A percentile compares a stretch with the other conserved stretches of the same genome.
Evolutionary conservation across 2,329 filamentous ascomycete species (phyloP).

Genomic region (Sporothrix pallida): DNA sequence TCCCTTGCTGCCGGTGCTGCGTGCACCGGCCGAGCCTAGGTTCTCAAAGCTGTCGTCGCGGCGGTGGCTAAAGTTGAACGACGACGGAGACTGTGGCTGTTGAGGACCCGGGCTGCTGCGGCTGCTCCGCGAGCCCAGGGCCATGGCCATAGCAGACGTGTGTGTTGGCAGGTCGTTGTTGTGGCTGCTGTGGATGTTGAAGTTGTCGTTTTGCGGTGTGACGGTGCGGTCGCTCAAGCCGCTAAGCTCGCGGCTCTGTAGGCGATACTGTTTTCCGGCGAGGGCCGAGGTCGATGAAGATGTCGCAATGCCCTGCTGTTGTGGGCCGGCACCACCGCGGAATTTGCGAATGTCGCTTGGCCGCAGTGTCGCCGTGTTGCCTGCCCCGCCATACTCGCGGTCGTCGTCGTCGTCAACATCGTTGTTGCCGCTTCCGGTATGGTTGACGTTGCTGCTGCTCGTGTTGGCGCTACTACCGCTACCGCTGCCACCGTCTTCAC

Average conservation of each 20-base stretch:
- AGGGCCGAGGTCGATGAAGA: neutral
- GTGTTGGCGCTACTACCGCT: conserved; percentile 20
- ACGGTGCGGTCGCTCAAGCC: conserved; percentile 36
- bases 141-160: conserved; percentile 5
- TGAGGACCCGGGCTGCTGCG: conserved; percentile 30
- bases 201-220: neutral
- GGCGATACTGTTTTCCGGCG: neutral
- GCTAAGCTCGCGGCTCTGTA: conserved; percentile 34
- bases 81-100: neutral
- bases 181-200: too few relatives aligned
- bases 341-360: conserved; percentile 51
- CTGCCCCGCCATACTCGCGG: conserved; percentile 42
- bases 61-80: neutral
- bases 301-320: neutral
- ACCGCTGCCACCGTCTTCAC: conserved; percentile 1
- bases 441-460: conserved; percentile 33
- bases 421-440: conserved; percentile 22
- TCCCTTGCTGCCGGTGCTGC: conserved; percentile 1
- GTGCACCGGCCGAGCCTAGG: neutral
- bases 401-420: conserved; percentile 43
- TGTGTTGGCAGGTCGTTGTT: neutral
- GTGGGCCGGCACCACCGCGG: conserved; percentile 31
- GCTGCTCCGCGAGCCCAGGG: conserved; percentile 26
- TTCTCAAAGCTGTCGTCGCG: conserved; percentile 30
- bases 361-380: conserved; percentile 50